Conservation (phyloP, 768 basidiomycete species). For the Podaxis pistillaris region DNA sequence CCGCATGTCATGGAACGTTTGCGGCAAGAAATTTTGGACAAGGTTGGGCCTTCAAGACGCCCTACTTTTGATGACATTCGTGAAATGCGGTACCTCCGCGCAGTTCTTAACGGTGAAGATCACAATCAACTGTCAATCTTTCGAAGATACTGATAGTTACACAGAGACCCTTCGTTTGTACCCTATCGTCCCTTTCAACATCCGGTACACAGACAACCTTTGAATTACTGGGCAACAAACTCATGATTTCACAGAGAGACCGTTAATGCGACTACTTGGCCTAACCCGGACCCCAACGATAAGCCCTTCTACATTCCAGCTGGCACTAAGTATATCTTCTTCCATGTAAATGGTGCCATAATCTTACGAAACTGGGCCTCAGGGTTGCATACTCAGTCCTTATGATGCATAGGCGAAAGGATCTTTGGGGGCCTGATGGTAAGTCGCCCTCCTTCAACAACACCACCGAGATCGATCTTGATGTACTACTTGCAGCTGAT, state of each 20-base stretch:
- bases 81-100: slow-evolving; percentile 63
- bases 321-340: slow-evolving; percentile 39
- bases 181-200: slow-evolving; percentile 57
- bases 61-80: slow-evolving; percentile 41
- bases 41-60: slow-evolving; percentile 45
- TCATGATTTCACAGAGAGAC: slow-evolving; percentile 34
- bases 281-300: slow-evolving; percentile 40
- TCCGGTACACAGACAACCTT: slow-evolving; percentile 30
- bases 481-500: slow-evolving; percentile 37
- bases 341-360: background rate
- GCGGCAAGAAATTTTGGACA: slow-evolving; percentile 53
- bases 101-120: slow-evolving; percentile 58
- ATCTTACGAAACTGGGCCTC: background rate
- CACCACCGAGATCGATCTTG: background rate
- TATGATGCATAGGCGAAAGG: slow-evolving; percentile 62
- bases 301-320: slow-evolving; percentile 56
- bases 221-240: background rate
- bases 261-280: slow-evolving; percentile 46
- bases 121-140: background rate
- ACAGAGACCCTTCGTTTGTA: slow-evolving; percentile 55
- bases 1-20: slow-evolving; percentile 45
- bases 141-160: background rate
- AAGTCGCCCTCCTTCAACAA: slow-evolving; percentile 12
- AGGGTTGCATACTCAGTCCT: slow-evolving; percentile 56
- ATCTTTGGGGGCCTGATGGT: slow-evolving; percentile 76